phyloP scores from a whole-genome alignment of 2,329 filamentous ascomycete species.

The Beauveria varroae region DNA sequence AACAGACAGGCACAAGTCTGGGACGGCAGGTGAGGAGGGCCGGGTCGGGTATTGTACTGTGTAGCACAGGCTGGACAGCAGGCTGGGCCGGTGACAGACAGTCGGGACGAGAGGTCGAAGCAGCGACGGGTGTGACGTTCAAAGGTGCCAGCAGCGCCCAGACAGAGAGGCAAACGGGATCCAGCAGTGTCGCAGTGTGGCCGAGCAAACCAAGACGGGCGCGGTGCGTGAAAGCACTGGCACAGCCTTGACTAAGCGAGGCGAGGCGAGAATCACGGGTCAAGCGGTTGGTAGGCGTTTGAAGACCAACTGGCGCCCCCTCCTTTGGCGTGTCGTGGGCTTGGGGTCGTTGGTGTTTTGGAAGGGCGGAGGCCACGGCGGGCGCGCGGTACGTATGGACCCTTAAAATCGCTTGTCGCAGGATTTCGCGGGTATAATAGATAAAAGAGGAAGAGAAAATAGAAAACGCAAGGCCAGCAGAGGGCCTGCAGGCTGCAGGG shows the following conservation, averaged over 20 bases:
- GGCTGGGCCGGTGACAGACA: not conserved
- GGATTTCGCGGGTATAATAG: not conserved
- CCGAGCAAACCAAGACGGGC: not conserved
- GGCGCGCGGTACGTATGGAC: not conserved
- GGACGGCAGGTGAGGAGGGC: constrained; percentile 1
- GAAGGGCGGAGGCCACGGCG: not conserved
- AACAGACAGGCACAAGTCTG: not conserved
- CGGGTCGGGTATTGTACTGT: constrained; percentile 1
- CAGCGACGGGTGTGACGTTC: not conserved
- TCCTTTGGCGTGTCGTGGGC: not conserved
- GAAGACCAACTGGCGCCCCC: not conserved
- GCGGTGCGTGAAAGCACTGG: not conserved
- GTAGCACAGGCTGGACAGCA: constrained; percentile 9
- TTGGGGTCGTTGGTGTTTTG: constrained; percentile 3
- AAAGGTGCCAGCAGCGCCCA: not conserved
- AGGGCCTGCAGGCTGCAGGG: constrained; percentile 5
- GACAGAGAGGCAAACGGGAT: not conserved
- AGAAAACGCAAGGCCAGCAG: constrained; percentile 9
- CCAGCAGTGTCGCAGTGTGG: not conserved
- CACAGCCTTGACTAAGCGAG: not conserved
- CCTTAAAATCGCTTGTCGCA: not conserved
- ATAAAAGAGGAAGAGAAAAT: not conserved
- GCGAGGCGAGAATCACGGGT: not conserved
- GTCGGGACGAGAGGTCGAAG: not conserved
- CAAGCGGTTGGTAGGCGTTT: constrained; percentile 5